Conservation (phyloP, 1,139 yeast genomes). For the Hansenula lynferdii region DNA sequence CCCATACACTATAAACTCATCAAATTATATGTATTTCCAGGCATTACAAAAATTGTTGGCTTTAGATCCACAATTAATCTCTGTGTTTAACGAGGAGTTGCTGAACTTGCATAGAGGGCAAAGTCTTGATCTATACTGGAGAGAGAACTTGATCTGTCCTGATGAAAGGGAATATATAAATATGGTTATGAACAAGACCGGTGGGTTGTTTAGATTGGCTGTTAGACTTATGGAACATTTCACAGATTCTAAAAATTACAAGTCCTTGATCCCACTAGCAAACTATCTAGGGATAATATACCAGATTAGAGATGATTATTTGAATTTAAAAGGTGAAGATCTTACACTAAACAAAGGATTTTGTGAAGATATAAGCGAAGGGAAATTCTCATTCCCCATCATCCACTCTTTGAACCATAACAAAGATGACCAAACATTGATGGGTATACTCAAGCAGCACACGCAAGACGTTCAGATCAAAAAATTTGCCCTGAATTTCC, state of each 20-base stretch:
- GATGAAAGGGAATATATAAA: slow-evolving; percentile 59
- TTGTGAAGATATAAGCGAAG: slow-evolving; percentile 87
- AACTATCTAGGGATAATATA: slow-evolving; percentile 76
- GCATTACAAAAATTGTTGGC: slow-evolving; percentile 51
- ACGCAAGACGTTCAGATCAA: slow-evolving; percentile 38
- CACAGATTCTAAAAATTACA: slow-evolving; percentile 3
- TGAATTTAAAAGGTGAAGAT: slow-evolving; percentile 51
- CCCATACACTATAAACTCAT: slow-evolving; percentile 77
- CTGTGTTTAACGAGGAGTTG: slow-evolving; percentile 62
- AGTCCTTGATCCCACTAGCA: slow-evolving; percentile 54
- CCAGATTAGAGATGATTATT: slow-evolving; percentile 79
- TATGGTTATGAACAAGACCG: slow-evolving; percentile 89
- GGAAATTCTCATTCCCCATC: slow-evolving; percentile 82
- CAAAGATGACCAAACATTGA: slow-evolving; percentile 32
- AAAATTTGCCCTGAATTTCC: slow-evolving; percentile 40
- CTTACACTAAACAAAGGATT: slow-evolving; percentile 69
- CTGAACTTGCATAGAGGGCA: slow-evolving; percentile 82
- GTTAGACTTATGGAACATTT: slow-evolving; percentile 53
- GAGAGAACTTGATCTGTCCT: slow-evolving; percentile 66
- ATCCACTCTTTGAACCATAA: slow-evolving; percentile 52
- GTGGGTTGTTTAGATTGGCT: slow-evolving; percentile 78
- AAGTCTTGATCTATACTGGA: slow-evolving; percentile 84
- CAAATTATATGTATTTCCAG: slow-evolving; percentile 75
- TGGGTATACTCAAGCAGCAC: slow-evolving; percentile 34
- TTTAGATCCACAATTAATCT: slow-evolving; percentile 27